Conservation (phyloP, 2,329 filamentous ascomycete genomes). For the Alternaria panax region DNA sequence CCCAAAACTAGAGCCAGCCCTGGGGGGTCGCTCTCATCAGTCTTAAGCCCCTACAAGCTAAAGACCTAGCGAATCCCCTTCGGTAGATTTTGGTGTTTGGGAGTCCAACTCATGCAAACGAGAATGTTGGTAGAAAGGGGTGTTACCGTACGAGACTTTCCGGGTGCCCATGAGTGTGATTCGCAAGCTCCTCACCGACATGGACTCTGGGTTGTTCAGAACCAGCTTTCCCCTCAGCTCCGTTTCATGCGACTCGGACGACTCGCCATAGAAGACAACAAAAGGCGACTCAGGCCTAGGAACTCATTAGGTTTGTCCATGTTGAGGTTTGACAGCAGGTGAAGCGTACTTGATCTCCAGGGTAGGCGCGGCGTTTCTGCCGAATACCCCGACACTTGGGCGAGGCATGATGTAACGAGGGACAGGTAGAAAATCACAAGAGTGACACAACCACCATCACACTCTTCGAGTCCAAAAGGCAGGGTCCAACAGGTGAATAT, state of each 20-base stretch:
- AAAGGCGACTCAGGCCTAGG: slow-evolving; percentile 56
- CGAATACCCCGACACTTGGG: slow-evolving; percentile 46
- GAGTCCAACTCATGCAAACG: background rate
- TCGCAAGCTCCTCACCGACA: slow-evolving; percentile 57
- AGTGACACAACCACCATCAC: slow-evolving; percentile 15
- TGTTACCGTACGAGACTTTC: slow-evolving; percentile 53
- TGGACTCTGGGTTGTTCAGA: slow-evolving; percentile 56
- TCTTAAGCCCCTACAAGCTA: background rate
- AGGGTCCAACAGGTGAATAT: background rate
- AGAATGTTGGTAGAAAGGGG: background rate
- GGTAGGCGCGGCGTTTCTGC: slow-evolving; percentile 41
- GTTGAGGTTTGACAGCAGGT: slow-evolving; percentile 8
- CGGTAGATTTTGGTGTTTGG: background rate
- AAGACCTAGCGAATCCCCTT: background rate
- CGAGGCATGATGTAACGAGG: slow-evolving; percentile 41
- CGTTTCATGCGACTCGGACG: slow-evolving; percentile 54
- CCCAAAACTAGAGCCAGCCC: background rate
- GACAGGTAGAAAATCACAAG: slow-evolving; percentile 8
- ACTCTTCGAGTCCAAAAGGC: background rate
- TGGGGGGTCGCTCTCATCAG: background rate
- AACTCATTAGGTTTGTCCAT: slow-evolving; percentile 3
- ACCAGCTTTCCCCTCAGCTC: slow-evolving; percentile 57
- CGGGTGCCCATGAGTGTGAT: slow-evolving; percentile 57
- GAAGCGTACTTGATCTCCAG: slow-evolving; percentile 55
- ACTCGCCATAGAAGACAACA: slow-evolving; percentile 59